Percentiles rank a stretch among this genome's conserved stretches.
phyloP scores from a whole-genome alignment of 257 asterid species.

The Capsicum pubescens region DNA sequence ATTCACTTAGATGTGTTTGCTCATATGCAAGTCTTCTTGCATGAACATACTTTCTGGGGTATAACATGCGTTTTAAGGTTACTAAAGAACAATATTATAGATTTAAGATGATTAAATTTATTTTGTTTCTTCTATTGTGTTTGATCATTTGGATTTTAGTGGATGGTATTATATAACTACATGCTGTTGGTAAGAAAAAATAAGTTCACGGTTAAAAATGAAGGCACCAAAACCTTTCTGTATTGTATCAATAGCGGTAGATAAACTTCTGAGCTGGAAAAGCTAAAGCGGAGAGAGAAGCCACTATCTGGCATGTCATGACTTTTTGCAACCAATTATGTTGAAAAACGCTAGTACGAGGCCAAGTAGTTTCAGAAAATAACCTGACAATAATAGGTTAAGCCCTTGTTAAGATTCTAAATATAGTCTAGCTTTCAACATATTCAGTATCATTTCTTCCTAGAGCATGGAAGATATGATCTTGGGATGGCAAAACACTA shows the following conservation, averaged over 20 bases:
- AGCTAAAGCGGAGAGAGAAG: conserved; percentile 5
- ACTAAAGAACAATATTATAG: conserved; percentile 6
- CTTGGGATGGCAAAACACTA: neutral
- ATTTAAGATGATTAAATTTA: conserved; percentile 4
- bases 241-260: neutral
- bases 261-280: neutral
- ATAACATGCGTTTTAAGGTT: neutral
- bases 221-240: neutral
- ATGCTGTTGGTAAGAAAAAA: neutral
- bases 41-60: neutral
- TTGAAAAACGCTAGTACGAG: neutral
- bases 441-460: neutral
- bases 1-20: conserved; percentile 9
- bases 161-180: neutral
- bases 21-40: conserved; percentile 20
- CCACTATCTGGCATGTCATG: neutral
- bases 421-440: neutral
- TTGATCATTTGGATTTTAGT: conserved; percentile 18
- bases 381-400: conserved; percentile 13
- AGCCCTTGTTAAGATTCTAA: conserved; percentile 10
- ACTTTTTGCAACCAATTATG: conserved; percentile 1
- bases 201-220: neutral
- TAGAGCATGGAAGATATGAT: neutral
- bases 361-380: conserved; percentile 7
- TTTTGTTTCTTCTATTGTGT: conserved; percentile 11